Base-by-base conservation (phyloP, 192 early-diverging fungal species). In the Podila clonocystis region DNA sequence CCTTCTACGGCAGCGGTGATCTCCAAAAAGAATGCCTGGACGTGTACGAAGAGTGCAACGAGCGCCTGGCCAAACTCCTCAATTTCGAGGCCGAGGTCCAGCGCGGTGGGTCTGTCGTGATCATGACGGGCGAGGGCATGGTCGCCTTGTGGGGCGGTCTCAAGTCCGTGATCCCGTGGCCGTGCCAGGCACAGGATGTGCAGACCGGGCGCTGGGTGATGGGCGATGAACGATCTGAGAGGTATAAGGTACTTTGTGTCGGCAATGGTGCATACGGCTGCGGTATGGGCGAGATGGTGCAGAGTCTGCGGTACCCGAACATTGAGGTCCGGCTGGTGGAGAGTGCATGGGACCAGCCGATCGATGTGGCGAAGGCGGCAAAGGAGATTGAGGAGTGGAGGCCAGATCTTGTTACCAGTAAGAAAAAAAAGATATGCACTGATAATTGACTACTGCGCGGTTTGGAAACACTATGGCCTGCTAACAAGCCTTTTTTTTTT, bases 121-220 rank as follows among this genome's bases (percentile, higher is more conserved):
- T 80, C 55, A 80, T 80, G 77, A 63, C 70, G 0, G 77, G 77
- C 19, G 77, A 80, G 13, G 77, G 66, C 3, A 80, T 80, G 77
- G 70, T 73, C 9, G 77, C 34, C 3, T 67, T 80, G 11, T 80
- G 77, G 77, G 77, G 66, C 2, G 77, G 77, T 9, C 50, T 80
- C 24, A 80, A 80, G 41, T 80, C 70, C 5, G 66, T 73, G 41
- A 73, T 80, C 13, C 77, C 77, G 28, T 80, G 77, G 77, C 70
- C 71, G 0, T 80, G 67, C 30, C 31, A 49, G 7, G 9, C 13
- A 3, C 17, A 20, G 24, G 59, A 36, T 12, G n/a, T 12, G 26
- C 11, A 26, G 38, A 65, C 13, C 3, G 17, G 41, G 3, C 28
- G 17, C 19, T 65, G 45, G 41, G 0, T 33, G 7, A 8, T 60